Conservation (phyloP, 1,284 basidiomycete genomes). For the Thecaphora frezii region DNA sequence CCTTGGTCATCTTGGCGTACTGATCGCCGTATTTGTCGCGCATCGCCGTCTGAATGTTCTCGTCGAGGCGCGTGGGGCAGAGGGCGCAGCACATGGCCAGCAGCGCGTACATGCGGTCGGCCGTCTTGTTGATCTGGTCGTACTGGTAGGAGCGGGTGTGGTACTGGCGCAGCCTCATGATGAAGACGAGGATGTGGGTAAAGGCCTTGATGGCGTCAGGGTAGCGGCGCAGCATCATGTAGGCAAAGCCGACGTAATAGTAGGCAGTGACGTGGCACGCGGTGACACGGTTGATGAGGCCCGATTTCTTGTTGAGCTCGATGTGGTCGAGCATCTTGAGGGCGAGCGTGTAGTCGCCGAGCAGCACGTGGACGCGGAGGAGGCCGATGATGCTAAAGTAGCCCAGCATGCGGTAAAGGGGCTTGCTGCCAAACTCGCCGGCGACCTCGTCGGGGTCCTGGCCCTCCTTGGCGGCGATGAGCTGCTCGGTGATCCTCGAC, state of each 20-base stretch:
- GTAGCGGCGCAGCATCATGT: slow-evolving; percentile 90
- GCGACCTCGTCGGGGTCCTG: slow-evolving; percentile 76
- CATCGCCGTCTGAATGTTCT: slow-evolving; percentile 88
- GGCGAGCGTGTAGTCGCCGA: slow-evolving; percentile 92
- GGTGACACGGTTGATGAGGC: slow-evolving; percentile 52
- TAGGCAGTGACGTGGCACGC: slow-evolving; percentile 77
- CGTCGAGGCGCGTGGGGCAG: slow-evolving; percentile 83
- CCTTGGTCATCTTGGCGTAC: slow-evolving; percentile 76
- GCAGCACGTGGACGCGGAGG: slow-evolving; percentile 88
- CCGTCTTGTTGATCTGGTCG: slow-evolving; percentile 96
- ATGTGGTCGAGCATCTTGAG: slow-evolving; percentile 93
- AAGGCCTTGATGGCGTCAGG: slow-evolving; percentile 92
- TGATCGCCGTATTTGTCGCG: slow-evolving; percentile 93
- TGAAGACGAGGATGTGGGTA: slow-evolving; percentile 79
- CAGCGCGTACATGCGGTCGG: slow-evolving; percentile 94
- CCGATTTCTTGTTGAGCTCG: slow-evolving; percentile 63
- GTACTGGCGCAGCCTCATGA: slow-evolving; percentile 67
- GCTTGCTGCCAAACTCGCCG: slow-evolving; percentile 85
- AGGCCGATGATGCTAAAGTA: slow-evolving; percentile 93
- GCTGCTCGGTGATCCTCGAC: slow-evolving; percentile 89
- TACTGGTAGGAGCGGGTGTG: slow-evolving; percentile 95
- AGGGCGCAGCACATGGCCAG: slow-evolving; percentile 90
- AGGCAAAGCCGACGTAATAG: slow-evolving; percentile 95
- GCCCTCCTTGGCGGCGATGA: slow-evolving; percentile 77
- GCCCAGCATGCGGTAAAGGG: slow-evolving; percentile 92